A percentile compares a stretch with the other conserved stretches of the same genome.
Conservation (phyloP, 768 basidiomycete genomes). For the Hygrophoropsis aurantiaca region DNA sequence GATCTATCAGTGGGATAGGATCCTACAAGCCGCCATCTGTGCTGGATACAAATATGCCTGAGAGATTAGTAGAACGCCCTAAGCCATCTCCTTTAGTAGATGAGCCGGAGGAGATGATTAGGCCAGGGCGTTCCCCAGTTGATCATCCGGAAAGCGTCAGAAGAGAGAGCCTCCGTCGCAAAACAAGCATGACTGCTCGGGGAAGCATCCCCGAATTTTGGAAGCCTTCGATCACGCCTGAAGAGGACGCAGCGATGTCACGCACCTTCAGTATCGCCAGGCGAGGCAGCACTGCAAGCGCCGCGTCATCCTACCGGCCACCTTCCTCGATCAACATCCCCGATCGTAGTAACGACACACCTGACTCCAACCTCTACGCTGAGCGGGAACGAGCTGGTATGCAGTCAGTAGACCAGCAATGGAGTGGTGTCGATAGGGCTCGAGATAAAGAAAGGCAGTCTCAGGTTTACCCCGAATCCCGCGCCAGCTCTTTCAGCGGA, state of each 20-base stretch:
- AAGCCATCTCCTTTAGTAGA: constrained; percentile 20
- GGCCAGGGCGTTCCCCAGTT: constrained; percentile 16
- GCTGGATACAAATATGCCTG: constrained; percentile 21
- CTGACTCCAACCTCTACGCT: constrained; percentile 15
- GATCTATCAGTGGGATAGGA: constrained; percentile 18
- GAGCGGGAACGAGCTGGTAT: constrained; percentile 28
- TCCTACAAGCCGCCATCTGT: constrained; percentile 27
- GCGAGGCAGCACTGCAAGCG: constrained; percentile 50
- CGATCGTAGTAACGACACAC: constrained; percentile 28
- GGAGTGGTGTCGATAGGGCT: constrained; percentile 23
- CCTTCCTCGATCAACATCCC: constrained; percentile 40
- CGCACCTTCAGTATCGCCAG: constrained; percentile 43
- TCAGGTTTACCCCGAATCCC: constrained; percentile 21
- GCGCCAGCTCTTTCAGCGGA: constrained; percentile 10
- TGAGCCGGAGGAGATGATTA: constrained; percentile 27
- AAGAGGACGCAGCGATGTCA: constrained; percentile 42
- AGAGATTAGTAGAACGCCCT: constrained; percentile 19
- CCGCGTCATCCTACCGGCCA: constrained; percentile 46
- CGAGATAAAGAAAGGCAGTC: constrained; percentile 19
- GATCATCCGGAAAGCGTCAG: constrained; percentile 22
- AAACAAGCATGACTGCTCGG: constrained; percentile 34
- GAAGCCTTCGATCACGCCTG: constrained; percentile 46
- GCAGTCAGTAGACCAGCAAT: constrained; percentile 25
- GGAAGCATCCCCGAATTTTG: constrained; percentile 45
- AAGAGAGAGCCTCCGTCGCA: constrained; percentile 26